Base-by-base conservation (phyloP, 257 asterid genomes). In the Cinchona pubescens region DNA sequence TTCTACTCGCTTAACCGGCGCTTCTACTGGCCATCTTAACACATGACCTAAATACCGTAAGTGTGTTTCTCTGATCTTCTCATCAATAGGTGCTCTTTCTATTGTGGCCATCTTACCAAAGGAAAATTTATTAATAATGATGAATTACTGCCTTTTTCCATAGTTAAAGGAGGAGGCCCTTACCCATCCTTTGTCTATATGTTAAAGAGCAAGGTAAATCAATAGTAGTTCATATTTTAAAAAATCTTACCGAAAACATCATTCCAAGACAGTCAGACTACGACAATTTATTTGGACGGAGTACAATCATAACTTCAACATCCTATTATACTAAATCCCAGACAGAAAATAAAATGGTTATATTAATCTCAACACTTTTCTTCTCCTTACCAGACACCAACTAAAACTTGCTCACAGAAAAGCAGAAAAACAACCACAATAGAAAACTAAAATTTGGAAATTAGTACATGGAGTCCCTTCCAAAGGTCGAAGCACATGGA, bases 341-440 rank as follows among this genome's bases (percentile, higher is more conserved):
- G 51, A 25, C 45, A 40, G n/a, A 21, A 23, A 30, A 19, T 8
- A 35, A 7, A 30, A 27, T 16, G 38, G 66, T 34, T 25, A 60
- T 60, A 12, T 60, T 14, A 16, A 60, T 60, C 30, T 60, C 37
- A 7, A 23, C 45, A 7, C 7, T 16, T 19, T 68, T 43, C 25
- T 42, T 21, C 30, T 3, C 0, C 75, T 38, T 21, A 19, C 37
- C 46, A 55, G 11, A 7, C 32, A 19, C 32, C 65, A 71, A 37
- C 7, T 38, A n/a, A 72, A 59, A 73, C 60, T 60, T n/a, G 34
- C 69, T 40, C 69, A 42, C n/a, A 63, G n/a, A 38, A 27, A 40
- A 42, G 43, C 15, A 61, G 59, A 30, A 45, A 45, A 73, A 73
- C 59, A 7, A 62, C 55, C 3, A 4, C 12, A 12, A 8, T 30